These are phyloP conservation scores for Claviceps arundinis DNA, from an alignment of 2,329 filamentous ascomycete species.

Conservation along the genomic window DNA sequence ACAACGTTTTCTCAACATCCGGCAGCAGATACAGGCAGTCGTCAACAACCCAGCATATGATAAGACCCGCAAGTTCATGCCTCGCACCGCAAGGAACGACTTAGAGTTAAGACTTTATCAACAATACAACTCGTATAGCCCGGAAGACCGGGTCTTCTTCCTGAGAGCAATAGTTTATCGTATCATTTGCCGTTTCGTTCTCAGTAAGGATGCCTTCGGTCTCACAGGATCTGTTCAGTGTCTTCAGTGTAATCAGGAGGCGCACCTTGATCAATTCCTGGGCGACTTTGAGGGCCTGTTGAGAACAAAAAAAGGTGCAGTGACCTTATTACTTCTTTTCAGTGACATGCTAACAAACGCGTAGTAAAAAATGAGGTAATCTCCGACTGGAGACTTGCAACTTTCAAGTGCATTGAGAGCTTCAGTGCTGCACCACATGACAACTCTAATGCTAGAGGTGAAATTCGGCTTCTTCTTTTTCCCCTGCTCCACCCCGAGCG, in stretches of 20 bases:
- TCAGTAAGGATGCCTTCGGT: not conserved
- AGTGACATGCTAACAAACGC: not conserved
- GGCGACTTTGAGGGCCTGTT: not conserved
- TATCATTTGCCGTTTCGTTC: not conserved
- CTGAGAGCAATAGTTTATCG: not conserved
- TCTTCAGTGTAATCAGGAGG: not conserved
- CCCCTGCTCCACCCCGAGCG: not conserved
- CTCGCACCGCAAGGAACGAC: too few relatives aligned
- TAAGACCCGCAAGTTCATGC: not conserved
- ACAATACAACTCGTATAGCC: not conserved
- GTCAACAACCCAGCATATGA: not conserved
- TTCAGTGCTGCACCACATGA: not conserved
- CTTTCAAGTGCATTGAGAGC: not conserved
- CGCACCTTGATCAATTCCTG: not conserved
- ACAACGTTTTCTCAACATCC: not conserved
- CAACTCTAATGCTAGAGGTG: not conserved
- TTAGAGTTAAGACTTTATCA: too few relatives aligned
- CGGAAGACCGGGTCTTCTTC: not conserved
- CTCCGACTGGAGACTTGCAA: not conserved
- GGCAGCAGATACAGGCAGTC: not conserved
- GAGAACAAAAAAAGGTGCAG: not conserved
- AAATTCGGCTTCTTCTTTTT: not conserved
- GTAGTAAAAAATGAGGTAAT: not conserved
- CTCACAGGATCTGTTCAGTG: not conserved
- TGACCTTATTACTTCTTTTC: not conserved